These are phyloP conservation scores for Cytospora piceicola DNA, from an alignment of 2,329 filamentous ascomycete genomes.

Conservation along the genomic window DNA sequence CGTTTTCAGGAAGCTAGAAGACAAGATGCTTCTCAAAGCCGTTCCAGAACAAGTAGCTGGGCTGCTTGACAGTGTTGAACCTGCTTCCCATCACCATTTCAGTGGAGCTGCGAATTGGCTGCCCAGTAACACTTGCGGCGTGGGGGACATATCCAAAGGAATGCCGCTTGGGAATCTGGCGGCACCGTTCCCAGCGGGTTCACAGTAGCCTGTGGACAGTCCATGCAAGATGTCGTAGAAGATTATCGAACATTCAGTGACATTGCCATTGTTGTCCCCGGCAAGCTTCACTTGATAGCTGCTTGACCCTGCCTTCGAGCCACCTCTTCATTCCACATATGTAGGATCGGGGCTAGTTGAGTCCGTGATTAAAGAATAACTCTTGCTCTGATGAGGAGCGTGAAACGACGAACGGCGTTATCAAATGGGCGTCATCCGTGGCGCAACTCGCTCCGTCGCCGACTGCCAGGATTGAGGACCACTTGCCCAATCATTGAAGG, in stretches of 20 bases:
- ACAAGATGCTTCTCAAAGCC: neutral
- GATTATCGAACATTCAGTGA: neutral
- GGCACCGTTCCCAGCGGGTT: neutral
- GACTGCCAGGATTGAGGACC: neutral
- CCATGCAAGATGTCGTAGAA: neutral
- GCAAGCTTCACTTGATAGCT: neutral
- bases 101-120: neutral
- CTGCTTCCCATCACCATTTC: neutral
- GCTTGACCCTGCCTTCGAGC: neutral
- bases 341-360: neutral
- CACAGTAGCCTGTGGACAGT: neutral
- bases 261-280: neutral
- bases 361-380: neutral
- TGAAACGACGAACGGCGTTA: neutral
- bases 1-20: neutral
- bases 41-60: neutral
- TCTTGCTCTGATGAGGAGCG: neutral
- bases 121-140: neutral
- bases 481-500: constrained; percentile 14
- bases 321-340: neutral
- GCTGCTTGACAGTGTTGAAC: neutral
- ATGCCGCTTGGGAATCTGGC: neutral
- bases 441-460: constrained; percentile 2
- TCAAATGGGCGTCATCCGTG: constrained; percentile 18
- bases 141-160: neutral